These are phyloP conservation scores for Penicillium psychrosexuale DNA, from an alignment of 2,329 filamentous ascomycete genomes.

Conservation along the genomic window DNA sequence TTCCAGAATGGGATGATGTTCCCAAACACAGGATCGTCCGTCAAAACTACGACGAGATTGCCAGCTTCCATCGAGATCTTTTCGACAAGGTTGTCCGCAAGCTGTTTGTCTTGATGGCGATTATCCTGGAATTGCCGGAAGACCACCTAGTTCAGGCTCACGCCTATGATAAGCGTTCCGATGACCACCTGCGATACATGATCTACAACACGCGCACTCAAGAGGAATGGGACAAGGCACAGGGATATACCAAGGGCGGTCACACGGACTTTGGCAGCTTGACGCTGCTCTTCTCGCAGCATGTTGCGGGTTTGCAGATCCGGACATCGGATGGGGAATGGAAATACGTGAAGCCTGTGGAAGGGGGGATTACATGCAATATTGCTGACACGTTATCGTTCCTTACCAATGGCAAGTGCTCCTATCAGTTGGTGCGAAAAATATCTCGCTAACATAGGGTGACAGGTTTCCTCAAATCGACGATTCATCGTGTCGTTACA, in stretches of 20 bases:
- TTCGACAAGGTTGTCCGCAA: constrained; percentile 56
- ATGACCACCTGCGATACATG: constrained; percentile 62
- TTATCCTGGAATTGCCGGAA: constrained; percentile 58
- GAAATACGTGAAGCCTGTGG: constrained; percentile 52
- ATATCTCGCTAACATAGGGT: neutral
- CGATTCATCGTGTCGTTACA: constrained; percentile 36
- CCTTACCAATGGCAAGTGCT: constrained; percentile 44
- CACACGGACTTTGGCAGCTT: constrained; percentile 59
- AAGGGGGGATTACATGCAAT: constrained; percentile 52
- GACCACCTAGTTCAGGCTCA: constrained; percentile 56
- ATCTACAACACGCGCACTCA: constrained; percentile 51
- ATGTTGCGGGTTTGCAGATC: constrained; percentile 57
- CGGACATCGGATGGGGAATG: constrained; percentile 46
- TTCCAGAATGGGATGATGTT: constrained; percentile 27
- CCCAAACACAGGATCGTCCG: constrained; percentile 43
- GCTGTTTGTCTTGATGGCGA: constrained; percentile 57
- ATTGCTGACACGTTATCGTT: constrained; percentile 50
- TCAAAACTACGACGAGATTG: constrained; percentile 55
- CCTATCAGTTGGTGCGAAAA: neutral
- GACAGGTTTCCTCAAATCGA: constrained; percentile 30
- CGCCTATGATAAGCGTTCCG: constrained; percentile 54
- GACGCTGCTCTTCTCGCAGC: constrained; percentile 57
- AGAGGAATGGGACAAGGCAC: constrained; percentile 47
- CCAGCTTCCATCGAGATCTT: constrained; percentile 51
- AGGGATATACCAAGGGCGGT: constrained; percentile 46